Percentiles rank a stretch among this genome's conserved stretches.
Conservation (phyloP, 2,329 filamentous ascomycete genomes). For the Simplicillium sp. region DNA sequence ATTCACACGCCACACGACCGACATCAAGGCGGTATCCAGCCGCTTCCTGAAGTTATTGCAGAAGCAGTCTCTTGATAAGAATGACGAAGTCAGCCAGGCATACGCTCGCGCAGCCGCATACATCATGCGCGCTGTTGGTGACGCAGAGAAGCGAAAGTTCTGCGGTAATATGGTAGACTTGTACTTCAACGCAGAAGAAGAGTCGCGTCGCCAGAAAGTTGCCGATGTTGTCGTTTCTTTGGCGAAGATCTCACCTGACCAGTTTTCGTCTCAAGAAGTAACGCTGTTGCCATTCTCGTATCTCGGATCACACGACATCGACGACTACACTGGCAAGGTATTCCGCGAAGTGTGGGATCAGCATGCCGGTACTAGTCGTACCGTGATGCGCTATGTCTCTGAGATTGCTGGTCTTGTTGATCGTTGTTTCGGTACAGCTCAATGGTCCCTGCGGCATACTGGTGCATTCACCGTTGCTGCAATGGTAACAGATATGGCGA, state of each 20-base stretch:
- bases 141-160: slow-evolving; percentile 40
- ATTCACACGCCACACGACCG: slow-evolving; percentile 65
- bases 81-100: slow-evolving; percentile 84
- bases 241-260: slow-evolving; percentile 80
- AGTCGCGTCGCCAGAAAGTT: slow-evolving; percentile 62
- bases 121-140: slow-evolving; percentile 52
- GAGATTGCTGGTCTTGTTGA: slow-evolving; percentile 69
- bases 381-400: slow-evolving; percentile 71
- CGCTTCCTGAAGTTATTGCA: slow-evolving; percentile 69
- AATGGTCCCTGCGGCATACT: slow-evolving; percentile 87
- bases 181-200: slow-evolving; percentile 77
- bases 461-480: slow-evolving; percentile 74
- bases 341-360: slow-evolving; percentile 84
- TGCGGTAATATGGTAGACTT: slow-evolving; percentile 49
- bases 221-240: slow-evolving; percentile 77
- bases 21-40: slow-evolving; percentile 68
- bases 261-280: slow-evolving; percentile 68
- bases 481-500: slow-evolving; percentile 55
- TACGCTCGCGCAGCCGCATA: slow-evolving; percentile 86
- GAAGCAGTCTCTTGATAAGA: slow-evolving; percentile 78
- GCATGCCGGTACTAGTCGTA: slow-evolving; percentile 76
- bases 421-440: slow-evolving; percentile 63
- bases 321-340: slow-evolving; percentile 69
- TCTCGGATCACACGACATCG: slow-evolving; percentile 74
- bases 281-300: slow-evolving; percentile 80